These are phyloP conservation scores for Penicillium fimorum DNA, from an alignment of 495 filamentous ascomycete genomes.

Conservation along the genomic window DNA sequence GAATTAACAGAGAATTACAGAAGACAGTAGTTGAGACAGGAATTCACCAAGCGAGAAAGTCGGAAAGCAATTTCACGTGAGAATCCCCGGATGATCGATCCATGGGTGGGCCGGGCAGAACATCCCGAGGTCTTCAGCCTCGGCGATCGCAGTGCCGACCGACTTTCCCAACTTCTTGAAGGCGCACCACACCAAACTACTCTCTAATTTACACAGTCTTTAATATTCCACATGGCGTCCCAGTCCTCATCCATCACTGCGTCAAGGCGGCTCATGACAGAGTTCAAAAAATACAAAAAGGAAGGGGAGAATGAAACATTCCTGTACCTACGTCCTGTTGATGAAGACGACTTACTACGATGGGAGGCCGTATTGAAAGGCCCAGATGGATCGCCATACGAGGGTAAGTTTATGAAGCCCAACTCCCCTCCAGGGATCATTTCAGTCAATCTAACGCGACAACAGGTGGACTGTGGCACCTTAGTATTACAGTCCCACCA, in stretches of 20 bases:
- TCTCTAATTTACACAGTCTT: neutral
- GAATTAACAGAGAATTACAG: neutral
- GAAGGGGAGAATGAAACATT: conserved; percentile 57
- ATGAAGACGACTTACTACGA: conserved; percentile 66
- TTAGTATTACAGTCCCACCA: conserved; percentile 70
- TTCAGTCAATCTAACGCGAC: conserved; percentile 2
- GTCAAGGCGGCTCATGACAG: conserved; percentile 62
- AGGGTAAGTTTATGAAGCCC: conserved; percentile 48
- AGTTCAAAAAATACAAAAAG: conserved; percentile 58
- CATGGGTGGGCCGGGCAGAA: conserved; percentile 7
- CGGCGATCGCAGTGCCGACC: conserved; percentile 10
- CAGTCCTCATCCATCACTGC: conserved; percentile 30
- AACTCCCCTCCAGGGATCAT: neutral
- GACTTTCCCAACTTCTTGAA: neutral
- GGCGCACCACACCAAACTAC: too few relatives aligned
- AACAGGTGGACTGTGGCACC: conserved; percentile 78
- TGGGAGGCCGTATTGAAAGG: conserved; percentile 84
- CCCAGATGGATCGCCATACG: conserved; percentile 63
- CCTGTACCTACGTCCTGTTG: conserved; percentile 62
- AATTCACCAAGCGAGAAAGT: neutral
- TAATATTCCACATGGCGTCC: conserved; percentile 27
- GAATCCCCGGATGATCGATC: neutral
- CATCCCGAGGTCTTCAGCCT: conserved; percentile 11
- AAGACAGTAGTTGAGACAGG: neutral
- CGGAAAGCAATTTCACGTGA: conserved; percentile 26